Evolutionary conservation across 495 filamentous ascomycete genomes (phyloP), one percentile per base, ranked within the genome.

Genomic region (Amorphotheca resinae): DNA sequence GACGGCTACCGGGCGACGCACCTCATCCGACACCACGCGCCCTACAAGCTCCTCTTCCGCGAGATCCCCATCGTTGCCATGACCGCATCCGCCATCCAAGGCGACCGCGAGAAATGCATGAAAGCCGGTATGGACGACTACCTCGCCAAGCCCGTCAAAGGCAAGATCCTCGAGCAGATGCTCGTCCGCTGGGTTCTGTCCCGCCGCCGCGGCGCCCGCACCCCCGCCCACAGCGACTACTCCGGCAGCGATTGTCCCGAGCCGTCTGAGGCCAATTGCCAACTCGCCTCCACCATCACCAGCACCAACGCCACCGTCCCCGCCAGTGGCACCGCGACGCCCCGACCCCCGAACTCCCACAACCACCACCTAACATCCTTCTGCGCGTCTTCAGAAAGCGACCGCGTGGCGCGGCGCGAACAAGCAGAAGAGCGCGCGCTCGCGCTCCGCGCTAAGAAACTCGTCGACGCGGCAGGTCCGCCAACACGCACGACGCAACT

Each of bases 61-160:
- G 59, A 71, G 1, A 69, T 84, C 1, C 81, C 82, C 0, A 84
- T 89, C 22, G 73, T 93, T 4, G 85, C 84, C 6, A 78, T 91
- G 73, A 89, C 85, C 0, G 84, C 85, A 1, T 78, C 73, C 22
- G 84, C 84, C 0, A 87, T 88, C 47, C 76, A 85, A 48, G 85
- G 84, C 3, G 84, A 89, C 52, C 67, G 65, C 14, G 84, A 89
- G 53, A 88, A 86, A 54, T 89, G 83, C 49, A 68, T 70, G 43
- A 64, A 65, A 40, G 79, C 80, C 5, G 85, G 85, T 6, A 88
- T 89, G 84, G 81, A 88, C 49, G 84, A 89, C 58, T 89, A 91
- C 51, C 61, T 91, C 3, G 65, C 81, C 14, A 91, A 88, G 50
- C 84, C 84, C 0, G 76, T 88, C 48, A 77, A 77, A 51, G 70